A percentile compares a stretch with the other conserved stretches of the same genome.
Evolutionary conservation across 169 alveolate species (phyloP).

Genomic region (Plasmodium yoelii): DNA sequence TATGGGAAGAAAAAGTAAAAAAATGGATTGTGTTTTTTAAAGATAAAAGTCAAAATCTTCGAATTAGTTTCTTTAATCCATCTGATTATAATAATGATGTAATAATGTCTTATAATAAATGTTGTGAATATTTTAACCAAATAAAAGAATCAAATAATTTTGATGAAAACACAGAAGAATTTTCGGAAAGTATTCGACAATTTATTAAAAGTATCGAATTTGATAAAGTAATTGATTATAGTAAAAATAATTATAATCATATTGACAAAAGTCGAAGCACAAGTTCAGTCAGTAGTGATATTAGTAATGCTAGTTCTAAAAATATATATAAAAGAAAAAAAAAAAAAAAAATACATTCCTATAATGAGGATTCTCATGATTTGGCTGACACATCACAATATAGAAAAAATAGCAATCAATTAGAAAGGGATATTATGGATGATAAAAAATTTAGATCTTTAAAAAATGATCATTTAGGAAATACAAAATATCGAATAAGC

Average conservation of each 20-base stretch:
- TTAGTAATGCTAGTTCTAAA: too few species aligned
- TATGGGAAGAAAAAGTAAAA: slow-evolving; percentile 74
- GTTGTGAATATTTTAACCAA: slow-evolving; percentile 64
- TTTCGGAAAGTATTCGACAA: slow-evolving; percentile 31
- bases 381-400: too few species aligned
- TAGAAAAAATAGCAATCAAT: too few species aligned
- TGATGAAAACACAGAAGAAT: slow-evolving; percentile 52
- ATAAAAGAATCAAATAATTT: slow-evolving; percentile 69
- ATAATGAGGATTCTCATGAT: too few species aligned
- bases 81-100: slow-evolving; percentile 67
- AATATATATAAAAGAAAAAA: too few species aligned
- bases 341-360: too few species aligned
- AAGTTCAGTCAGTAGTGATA: too few species aligned
- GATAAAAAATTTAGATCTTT: too few species aligned
- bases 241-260: background rate
- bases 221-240: slow-evolving; percentile 28
- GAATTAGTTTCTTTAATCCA: slow-evolving; percentile 68
- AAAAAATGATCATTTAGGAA: too few species aligned
- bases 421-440: too few species aligned
- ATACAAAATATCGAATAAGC: too few species aligned
- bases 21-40: slow-evolving; percentile 76
- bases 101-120: slow-evolving; percentile 51
- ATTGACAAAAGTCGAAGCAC: background rate
- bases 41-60: slow-evolving; percentile 57
- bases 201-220: slow-evolving; percentile 38